These are phyloP conservation scores for Hansenula anomala DNA, from an alignment of 1,139 yeast genomes.

Conservation along the genomic window DNA sequence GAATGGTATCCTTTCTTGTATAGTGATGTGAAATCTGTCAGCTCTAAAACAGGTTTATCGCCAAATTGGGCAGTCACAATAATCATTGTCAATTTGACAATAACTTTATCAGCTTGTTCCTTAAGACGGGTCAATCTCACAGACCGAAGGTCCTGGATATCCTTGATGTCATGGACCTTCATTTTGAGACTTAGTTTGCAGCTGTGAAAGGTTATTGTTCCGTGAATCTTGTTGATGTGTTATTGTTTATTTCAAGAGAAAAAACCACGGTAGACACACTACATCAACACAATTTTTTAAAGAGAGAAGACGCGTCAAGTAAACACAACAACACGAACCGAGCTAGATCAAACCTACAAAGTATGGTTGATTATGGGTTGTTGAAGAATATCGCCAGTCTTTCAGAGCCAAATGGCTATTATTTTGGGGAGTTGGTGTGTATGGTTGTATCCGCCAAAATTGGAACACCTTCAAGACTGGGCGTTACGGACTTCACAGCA, in stretches of 20 bases:
- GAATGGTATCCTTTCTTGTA: not conserved
- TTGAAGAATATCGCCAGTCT: not conserved
- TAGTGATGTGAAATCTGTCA: not conserved
- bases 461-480: slow-evolving; percentile 3
- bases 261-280: not conserved
- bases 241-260: not conserved
- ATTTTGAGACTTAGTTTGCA: too few species aligned
- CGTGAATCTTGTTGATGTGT: not conserved
- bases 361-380: not conserved
- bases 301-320: too few species aligned
- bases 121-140: not conserved
- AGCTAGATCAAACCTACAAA: too few species aligned
- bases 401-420: not conserved
- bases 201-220: too few species aligned
- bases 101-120: not conserved
- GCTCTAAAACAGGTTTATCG: not conserved
- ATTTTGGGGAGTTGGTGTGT: not conserved
- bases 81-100: not conserved
- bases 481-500: slow-evolving; percentile 13
- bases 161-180: not conserved
- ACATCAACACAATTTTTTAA: not conserved
- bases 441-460: slow-evolving; percentile 1
- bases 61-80: not conserved
- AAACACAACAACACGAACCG: too few species aligned
- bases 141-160: not conserved